A percentile compares a stretch with the other conserved stretches of the same genome.
Conservation (phyloP, 495 filamentous ascomycete species). For the Immersiella caudata region DNA sequence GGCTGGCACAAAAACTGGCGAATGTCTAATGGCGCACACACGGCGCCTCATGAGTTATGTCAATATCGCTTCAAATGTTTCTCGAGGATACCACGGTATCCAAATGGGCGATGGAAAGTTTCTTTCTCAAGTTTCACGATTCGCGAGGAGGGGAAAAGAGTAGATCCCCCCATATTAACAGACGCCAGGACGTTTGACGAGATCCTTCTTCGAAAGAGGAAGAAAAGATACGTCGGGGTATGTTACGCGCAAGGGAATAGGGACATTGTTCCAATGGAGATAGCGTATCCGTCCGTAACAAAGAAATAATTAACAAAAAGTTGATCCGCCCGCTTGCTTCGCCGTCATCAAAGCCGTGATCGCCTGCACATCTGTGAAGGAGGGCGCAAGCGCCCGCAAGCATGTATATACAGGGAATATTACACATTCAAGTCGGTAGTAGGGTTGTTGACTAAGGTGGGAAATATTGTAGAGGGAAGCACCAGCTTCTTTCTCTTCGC, state of each 20-base stretch:
- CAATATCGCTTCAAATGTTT: background rate
- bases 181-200: background rate
- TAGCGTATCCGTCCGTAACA: background rate
- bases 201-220: background rate
- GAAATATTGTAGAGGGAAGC: background rate
- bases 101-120: background rate
- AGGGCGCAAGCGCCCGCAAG: background rate
- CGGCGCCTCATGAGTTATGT: background rate
- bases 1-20: background rate
- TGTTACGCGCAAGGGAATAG: background rate
- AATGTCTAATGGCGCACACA: background rate
- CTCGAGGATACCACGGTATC: background rate
- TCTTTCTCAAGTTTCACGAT: background rate
- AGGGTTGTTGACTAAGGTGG: background rate
- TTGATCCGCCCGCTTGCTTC: background rate
- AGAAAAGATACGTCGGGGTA: background rate
- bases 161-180: background rate
- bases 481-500: background rate
- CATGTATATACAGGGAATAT: constrained; percentile 17
- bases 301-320: background rate
- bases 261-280: background rate
- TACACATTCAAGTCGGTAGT: constrained; percentile 12
- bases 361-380: background rate
- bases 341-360: background rate
- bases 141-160: background rate